Evolutionary conservation across 768 basidiomycete species (phyloP).

Genomic region (Leccinum ochraceum): DNA sequence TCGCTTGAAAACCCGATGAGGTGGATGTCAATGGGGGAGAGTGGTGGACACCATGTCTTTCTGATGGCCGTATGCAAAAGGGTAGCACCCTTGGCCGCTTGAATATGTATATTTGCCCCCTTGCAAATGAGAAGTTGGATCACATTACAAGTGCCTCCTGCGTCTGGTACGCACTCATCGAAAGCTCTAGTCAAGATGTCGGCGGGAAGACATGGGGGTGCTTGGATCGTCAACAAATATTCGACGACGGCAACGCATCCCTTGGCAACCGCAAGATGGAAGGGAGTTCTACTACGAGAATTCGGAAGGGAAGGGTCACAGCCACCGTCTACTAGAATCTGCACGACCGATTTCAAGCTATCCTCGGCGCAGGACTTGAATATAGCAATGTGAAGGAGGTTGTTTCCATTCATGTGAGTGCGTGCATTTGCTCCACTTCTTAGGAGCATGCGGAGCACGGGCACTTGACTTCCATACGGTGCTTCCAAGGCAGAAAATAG

Average conservation of each 20-base stretch:
- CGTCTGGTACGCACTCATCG: background rate
- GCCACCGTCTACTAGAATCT: conserved; percentile 1
- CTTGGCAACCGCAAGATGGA: conserved; percentile 4
- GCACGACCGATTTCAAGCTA: background rate
- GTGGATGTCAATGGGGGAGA: background rate
- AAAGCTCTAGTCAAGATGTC: background rate
- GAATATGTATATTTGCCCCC: background rate
- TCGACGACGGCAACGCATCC: background rate
- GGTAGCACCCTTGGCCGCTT: background rate
- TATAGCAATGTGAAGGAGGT: conserved; percentile 1
- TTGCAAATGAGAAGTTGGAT: background rate
- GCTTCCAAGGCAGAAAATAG: background rate
- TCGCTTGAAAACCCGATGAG: background rate
- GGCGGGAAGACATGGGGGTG: background rate
- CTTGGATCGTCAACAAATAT: background rate
- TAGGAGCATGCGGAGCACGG: background rate
- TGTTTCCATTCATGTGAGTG: background rate
- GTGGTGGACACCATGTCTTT: background rate
- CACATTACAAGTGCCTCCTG: background rate
- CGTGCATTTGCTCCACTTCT: background rate
- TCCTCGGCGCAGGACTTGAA: background rate
- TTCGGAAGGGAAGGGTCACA: conserved; percentile 2
- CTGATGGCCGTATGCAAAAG: conserved; percentile 4
- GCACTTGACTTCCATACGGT: background rate
- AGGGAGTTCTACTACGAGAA: background rate